phyloP scores from a whole-genome alignment of 495 filamentous ascomycete genomes.

The Hypoxylon rickii region DNA sequence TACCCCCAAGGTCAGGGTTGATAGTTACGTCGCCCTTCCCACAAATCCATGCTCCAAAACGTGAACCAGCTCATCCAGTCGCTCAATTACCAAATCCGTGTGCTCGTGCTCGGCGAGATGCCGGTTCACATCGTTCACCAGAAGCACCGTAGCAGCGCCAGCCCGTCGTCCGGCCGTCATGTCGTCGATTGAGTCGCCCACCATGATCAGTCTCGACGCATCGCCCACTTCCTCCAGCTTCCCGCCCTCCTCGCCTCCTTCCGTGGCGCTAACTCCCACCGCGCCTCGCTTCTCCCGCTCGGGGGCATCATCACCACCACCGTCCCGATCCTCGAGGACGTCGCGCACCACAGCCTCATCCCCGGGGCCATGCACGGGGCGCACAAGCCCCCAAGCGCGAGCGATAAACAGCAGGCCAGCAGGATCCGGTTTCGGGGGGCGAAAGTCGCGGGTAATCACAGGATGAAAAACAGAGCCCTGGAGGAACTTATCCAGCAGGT shows the following conservation, averaged over 20 bases:
- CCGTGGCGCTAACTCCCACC: background rate
- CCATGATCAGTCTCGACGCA: conserved; percentile 57
- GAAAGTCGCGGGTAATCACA: conserved; percentile 84
- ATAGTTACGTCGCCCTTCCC: conserved; percentile 36
- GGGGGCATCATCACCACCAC: conserved; percentile 2
- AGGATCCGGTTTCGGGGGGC: conserved; percentile 84
- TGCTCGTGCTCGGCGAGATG: conserved; percentile 75
- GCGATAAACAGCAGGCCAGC: conserved; percentile 88
- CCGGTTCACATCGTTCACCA: conserved; percentile 79
- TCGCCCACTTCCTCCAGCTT: conserved; percentile 46
- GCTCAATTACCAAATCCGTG: conserved; percentile 70
- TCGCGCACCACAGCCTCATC: conserved; percentile 27
- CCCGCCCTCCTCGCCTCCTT: conserved; percentile 11
- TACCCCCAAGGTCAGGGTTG: background rate
- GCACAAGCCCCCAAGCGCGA: conserved; percentile 66
- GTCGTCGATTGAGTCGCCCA: conserved; percentile 91
- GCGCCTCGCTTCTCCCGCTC: conserved; percentile 17
- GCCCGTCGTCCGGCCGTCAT: conserved; percentile 86
- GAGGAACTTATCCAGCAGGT: conserved; percentile 78
- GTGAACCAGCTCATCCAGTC: conserved; percentile 71
- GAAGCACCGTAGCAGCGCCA: conserved; percentile 85
- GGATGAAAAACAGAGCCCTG: conserved; percentile 69
- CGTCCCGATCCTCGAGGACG: conserved; percentile 11
- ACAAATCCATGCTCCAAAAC: conserved; percentile 71
- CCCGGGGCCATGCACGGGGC: conserved; percentile 37